Evolutionary conservation across 495 filamentous ascomycete species (phyloP).

Genomic region (Aspergillus sparsus): DNA sequence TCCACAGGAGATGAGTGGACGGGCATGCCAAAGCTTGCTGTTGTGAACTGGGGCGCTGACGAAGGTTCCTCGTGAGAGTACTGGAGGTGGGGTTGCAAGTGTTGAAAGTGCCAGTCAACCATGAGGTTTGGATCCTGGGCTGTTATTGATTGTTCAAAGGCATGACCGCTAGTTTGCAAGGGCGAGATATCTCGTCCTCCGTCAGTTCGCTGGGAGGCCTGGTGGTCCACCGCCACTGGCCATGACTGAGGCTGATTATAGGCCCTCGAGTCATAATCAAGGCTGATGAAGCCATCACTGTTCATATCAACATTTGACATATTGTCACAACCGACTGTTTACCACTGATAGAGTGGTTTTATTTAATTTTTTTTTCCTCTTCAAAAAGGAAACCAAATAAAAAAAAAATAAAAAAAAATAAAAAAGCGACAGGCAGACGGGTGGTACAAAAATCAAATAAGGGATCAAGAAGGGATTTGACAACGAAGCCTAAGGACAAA

Average conservation of each 20-base stretch:
- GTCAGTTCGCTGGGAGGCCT: constrained; percentile 38
- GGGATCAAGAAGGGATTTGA: constrained; percentile 18
- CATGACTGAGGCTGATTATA: constrained; percentile 48
- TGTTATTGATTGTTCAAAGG: constrained; percentile 48
- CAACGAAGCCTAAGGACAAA: constrained; percentile 29
- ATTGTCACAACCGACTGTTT: constrained; percentile 22
- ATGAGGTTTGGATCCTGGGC: constrained; percentile 45
- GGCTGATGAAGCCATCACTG: constrained; percentile 48
- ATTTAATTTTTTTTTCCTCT: too few species aligned
- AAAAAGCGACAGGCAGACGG: constrained; percentile 8
- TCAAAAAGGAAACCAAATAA: constrained; percentile 10
- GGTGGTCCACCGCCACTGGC: constrained; percentile 46
- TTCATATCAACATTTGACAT: constrained; percentile 51
- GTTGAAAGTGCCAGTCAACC: constrained; percentile 56
- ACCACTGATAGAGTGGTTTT: constrained; percentile 6
- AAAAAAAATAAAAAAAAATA: constrained; percentile 17
- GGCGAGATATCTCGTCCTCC: constrained; percentile 44
- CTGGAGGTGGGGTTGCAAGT: constrained; percentile 51
- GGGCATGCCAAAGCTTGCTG: constrained; percentile 49
- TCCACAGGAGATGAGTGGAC: constrained; percentile 66
- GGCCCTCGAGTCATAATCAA: constrained; percentile 51
- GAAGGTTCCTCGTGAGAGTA: constrained; percentile 47
- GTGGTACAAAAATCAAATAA: constrained; percentile 27
- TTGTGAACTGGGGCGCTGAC: constrained; percentile 53
- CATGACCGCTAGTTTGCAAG: constrained; percentile 51